Base-by-base conservation (phyloP, 164 flowering plant species). In the Annona cherimola region DNA sequence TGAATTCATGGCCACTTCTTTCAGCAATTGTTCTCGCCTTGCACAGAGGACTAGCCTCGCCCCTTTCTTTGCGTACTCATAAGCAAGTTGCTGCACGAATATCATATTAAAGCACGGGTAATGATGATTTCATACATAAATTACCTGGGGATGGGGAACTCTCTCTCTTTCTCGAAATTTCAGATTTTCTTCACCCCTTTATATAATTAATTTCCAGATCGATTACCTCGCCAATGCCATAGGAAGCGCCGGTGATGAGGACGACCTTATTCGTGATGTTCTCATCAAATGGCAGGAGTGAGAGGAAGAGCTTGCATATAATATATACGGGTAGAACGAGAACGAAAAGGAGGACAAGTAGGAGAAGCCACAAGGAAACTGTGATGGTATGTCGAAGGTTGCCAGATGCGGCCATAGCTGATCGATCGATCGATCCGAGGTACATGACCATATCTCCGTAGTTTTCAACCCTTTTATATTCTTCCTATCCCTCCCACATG, bases 61-160 rank as follows among this genome's bases (percentile, higher is more conserved):
- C 45, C 88, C 85, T 70, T 79, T 82, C 70, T 75, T 86, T 0
- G 90, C 92, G 60, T 91, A 89, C 77, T 88, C 86, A 46, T 91
- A 89, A 0, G 91, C 91, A 11, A 88, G 40, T 66, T 84, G 76
- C 89, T 84, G 71, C 18, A 5, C 35, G 35, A 26, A 26, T 26
- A 26, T 26, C 35, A 26, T 26, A 26, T 26, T 26, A 1, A 26
- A 26, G 35, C 35, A 26, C 35, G 35, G 35, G 35, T 26, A 26
- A 26, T 26, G 35, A 26, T 26, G 35, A 26, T 26, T 26, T 26
- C 35, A 26, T 26, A 26, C 35, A 26, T 26, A 26, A 26, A 26
- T 26, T 26, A 26, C 35, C 35, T 26, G 35, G 35, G 35, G 35
- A 26, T 26, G 35, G 35, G 35, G 35, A 1, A 26, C 35, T 26